Percentiles rank a stretch among this genome's conserved stretches.
These are phyloP conservation scores for Trichoderma afroharzianum DNA, from an alignment of 2,329 filamentous ascomycete genomes.

Conservation along the genomic window DNA sequence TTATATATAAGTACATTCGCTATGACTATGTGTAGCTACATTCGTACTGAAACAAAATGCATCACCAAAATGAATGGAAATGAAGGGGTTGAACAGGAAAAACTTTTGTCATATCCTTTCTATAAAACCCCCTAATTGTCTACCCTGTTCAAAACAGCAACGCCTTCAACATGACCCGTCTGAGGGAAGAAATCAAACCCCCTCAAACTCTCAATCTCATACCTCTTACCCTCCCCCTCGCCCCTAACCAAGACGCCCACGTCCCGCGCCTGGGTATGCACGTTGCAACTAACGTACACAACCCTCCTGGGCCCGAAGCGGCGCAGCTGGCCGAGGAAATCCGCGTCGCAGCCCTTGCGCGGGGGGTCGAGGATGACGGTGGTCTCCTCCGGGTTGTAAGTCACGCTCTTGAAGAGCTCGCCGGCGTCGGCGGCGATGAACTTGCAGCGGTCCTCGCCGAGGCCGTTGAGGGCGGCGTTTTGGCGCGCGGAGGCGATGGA, in stretches of 20 bases:
- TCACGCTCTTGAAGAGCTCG: constrained; percentile 73
- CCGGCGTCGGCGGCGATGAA: constrained; percentile 90
- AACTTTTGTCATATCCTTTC: not conserved
- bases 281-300: constrained; percentile 95
- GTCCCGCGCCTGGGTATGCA: constrained; percentile 94
- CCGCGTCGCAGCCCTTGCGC: constrained; percentile 85
- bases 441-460: constrained; percentile 63
- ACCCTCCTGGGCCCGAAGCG: constrained; percentile 73
- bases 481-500: constrained; percentile 74
- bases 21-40: not conserved
- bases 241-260: constrained; percentile 83
- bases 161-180: constrained; percentile 66
- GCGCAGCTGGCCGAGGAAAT: constrained; percentile 78
- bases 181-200: constrained; percentile 99
- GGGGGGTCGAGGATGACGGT: constrained; percentile 97
- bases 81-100: not conserved
- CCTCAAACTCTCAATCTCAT: constrained; percentile 83
- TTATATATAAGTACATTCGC: not conserved
- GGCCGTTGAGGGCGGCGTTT: constrained; percentile 75
- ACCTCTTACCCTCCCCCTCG: constrained; percentile 48
- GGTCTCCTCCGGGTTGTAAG: constrained; percentile 73
- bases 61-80: not conserved
- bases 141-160: constrained; percentile 60
- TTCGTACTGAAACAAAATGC: not conserved
- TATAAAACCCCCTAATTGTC: constrained; percentile 28